Evolutionary conservation across 805 yeast species (phyloP), one percentile per base, ranked within the genome.

Genomic region (Monosporozyma servazzii): DNA sequence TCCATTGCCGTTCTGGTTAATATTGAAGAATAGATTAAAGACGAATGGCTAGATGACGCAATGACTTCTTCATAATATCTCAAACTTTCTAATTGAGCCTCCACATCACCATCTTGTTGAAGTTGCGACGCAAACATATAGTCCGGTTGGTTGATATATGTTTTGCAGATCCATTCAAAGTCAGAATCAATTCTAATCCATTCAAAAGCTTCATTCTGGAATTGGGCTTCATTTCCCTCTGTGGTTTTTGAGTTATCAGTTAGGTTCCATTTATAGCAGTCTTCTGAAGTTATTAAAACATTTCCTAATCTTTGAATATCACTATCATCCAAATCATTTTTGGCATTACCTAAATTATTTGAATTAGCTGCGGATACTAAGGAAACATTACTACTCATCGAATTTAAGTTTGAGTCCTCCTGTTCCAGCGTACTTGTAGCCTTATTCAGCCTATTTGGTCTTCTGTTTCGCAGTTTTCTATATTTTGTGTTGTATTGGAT

Each of bases 101-200:
- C 96, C 18, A 93, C 95, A 63, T 93, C 99, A 55, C 96, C 72
- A 68, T 93, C 99, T 63, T 89, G 95, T 58, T 87, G 93, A 30
- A 93, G 70, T 62, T 93, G 99, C 0, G 98, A 87, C 0, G 88
- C 86, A 64, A 79, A 93, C 97, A 93, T 93, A 62, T 88, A 86
- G 60, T 89, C 97, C 0, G 96, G 95, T 67, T 90, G 96, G 58
- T 83, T 87, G 33, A 93, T 80, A 53, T 81, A 76, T 21, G 88
- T 73, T 57, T 79, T 80, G 54, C 95, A 88, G 48, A 93, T 84
- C 99, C 99, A 93, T 66, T 93, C 99, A 61, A 84, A 86, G 66
- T 93, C 99, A 0, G 97, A 90, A 69, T 93, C 99, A n/a, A 91
- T 87, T 59, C 99, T 75, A 39, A 93, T 76, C 99, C 99, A 93